Evolutionary conservation across 208 protist genomes (phyloP).

Genomic region (Leishmania mexicana): DNA sequence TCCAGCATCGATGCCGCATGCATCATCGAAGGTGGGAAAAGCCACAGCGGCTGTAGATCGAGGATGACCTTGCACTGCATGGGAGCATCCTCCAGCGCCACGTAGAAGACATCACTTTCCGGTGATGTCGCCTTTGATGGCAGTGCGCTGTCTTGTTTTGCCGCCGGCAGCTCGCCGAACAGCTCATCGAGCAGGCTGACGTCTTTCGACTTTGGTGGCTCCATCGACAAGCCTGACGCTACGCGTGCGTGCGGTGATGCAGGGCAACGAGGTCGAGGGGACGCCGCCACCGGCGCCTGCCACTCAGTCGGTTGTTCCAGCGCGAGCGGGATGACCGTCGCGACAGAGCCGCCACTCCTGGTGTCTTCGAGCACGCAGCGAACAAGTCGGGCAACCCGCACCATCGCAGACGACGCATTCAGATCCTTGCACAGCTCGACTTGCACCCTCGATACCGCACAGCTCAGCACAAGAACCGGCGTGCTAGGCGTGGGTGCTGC

Average conservation of each 20-base stretch:
- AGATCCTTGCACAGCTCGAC: background rate
- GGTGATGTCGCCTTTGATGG: background rate
- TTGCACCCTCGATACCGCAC: background rate
- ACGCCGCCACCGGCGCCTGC: background rate
- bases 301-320: conserved; percentile 26
- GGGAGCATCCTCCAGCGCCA: background rate
- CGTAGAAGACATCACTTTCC: background rate
- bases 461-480: conserved; percentile 4
- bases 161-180: conserved; percentile 14
- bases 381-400: conserved; percentile 17
- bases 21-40: conserved; percentile 27
- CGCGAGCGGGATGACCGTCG: conserved; percentile 5
- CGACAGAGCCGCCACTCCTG: background rate
- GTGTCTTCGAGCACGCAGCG: conserved; percentile 18
- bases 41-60: conserved; percentile 17
- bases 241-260: background rate
- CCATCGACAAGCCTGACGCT: conserved; percentile 2
- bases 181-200: conserved; percentile 21
- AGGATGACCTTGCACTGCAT: conserved; percentile 1
- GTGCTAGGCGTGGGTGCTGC: background rate
- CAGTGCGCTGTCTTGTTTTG: background rate
- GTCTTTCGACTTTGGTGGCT: conserved; percentile 6
- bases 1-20: background rate
- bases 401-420: background rate
- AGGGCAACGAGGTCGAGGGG: background rate